Conservation (phyloP, 2,329 filamentous ascomycete genomes). For the Pseudogymnoascus sp. region DNA sequence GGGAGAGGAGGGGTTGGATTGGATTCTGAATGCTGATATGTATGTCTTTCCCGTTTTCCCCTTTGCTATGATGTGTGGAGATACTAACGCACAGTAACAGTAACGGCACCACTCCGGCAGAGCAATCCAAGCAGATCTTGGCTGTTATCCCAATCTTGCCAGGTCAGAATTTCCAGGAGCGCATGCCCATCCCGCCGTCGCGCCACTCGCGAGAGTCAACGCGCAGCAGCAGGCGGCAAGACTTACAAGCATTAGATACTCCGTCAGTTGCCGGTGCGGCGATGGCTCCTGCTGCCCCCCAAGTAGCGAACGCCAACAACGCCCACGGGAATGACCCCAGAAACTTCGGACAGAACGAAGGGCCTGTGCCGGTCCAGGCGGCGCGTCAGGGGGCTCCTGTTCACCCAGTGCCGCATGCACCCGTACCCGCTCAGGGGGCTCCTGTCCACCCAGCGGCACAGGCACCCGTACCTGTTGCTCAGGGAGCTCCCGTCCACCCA, state of each 20-base stretch:
- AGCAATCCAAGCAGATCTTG: slow-evolving; percentile 74
- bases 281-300: background rate
- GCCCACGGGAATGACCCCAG: slow-evolving; percentile 40
- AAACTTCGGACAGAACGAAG: slow-evolving; percentile 46
- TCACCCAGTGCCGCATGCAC: background rate
- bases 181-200: slow-evolving; percentile 45
- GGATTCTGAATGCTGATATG: slow-evolving; percentile 86
- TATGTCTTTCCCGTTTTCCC: slow-evolving; percentile 36
- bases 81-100: slow-evolving; percentile 31
- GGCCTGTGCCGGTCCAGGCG: background rate
- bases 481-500: background rate
- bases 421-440: background rate
- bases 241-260: slow-evolving; percentile 14
- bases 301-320: background rate
- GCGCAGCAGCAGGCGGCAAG: slow-evolving; percentile 17
- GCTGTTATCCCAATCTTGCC: slow-evolving; percentile 77
- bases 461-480: background rate
- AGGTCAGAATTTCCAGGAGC: slow-evolving; percentile 56
- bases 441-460: background rate
- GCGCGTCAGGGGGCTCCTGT: background rate
- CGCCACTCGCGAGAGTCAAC: background rate
- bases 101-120: slow-evolving; percentile 56
- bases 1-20: slow-evolving; percentile 84
- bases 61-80: too few species aligned
- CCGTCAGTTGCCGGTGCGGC: background rate